Evolutionary conservation across 1,139 yeast genomes (phyloP), one percentile per base, ranked within the genome.

Genomic region (Debaryomyces subglobosus): DNA sequence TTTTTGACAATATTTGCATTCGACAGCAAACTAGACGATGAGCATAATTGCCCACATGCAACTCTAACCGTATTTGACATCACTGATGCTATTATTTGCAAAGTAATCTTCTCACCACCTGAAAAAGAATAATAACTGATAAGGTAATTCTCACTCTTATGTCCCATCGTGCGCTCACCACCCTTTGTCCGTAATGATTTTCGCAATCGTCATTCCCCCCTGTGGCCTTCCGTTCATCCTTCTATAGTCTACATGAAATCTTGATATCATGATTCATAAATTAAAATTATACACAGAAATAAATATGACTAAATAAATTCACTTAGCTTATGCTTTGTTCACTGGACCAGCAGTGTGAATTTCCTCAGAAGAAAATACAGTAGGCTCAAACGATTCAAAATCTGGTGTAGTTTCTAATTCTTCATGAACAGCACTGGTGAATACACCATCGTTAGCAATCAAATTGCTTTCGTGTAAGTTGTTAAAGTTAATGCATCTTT

Each of bases 11-110:
- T 69, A 8, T 68, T 60, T 12, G 89, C 84, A 57, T 94, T 94
- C 24, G 73, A 72, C 1, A 68, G 58, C 21, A 89, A 67, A 45
- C 79, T 81, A 2, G 89, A 75, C 0, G 94, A 79, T 0, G 96
- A 88, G 56, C 94, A 85, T 53, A 94, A 71, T 63, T 92, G 98
- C 0, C 96, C 97, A 23, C 90, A 90, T 10, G 96, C 97, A 13
- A 91, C 77, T 47, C 55, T 67, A 25, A 68, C 37, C 20, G 54
- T 45, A 23, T 25, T 32, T 5, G 49, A 37, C 49, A 44, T 50
- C 18, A 30, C 16, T 36, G 21, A 16, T 27, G 7, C 34, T 10
- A 13, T 21, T 35, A 5, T 23, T 15, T 35, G 43, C 18, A 12
- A 16, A 23, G 4, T 39, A 38, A 9, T 27, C 3, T 20, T 15